Conservation (phyloP, 805 yeast species). For the Lipomyces japonicus region DNA sequence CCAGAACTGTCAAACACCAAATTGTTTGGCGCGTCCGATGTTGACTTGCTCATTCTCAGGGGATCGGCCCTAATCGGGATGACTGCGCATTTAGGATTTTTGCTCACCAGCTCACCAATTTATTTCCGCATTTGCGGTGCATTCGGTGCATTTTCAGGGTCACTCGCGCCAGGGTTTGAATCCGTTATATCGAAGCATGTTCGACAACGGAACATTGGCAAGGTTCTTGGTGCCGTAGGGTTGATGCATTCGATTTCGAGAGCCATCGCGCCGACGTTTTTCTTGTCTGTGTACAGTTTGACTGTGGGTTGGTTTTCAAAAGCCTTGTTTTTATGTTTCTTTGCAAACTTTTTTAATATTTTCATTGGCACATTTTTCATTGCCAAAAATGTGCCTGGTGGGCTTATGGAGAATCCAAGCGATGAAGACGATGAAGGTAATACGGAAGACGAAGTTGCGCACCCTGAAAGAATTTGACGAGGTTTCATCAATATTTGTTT, state of each 20-base stretch:
- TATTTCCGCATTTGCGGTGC: conserved; percentile 15
- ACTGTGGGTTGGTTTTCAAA: conserved; percentile 15
- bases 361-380: conserved; percentile 6
- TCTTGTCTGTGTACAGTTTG: conserved; percentile 6
- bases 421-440: conserved; percentile 10
- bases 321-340: conserved; percentile 5
- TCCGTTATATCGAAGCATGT: conserved; percentile 23
- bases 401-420: conserved; percentile 16
- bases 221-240: conserved; percentile 22
- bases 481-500: too few species aligned
- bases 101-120: conserved; percentile 7
- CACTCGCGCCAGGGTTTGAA: conserved; percentile 15
- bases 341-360: background rate
- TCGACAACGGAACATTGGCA: conserved; percentile 19
- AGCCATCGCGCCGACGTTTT: conserved; percentile 17
- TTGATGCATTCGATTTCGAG: conserved; percentile 18
- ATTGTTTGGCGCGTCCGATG: conserved; percentile 11
- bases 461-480: too few species aligned
- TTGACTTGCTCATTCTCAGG: conserved; percentile 11
- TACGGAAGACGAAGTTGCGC: background rate
- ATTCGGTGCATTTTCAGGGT: conserved; percentile 11
- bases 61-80: conserved; percentile 12
- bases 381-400: conserved; percentile 12
- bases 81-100: conserved; percentile 10
- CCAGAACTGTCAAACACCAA: conserved; percentile 1